Conservation (phyloP, 176 grass and related monocot genomes). For the Eragrostis curvula region DNA sequence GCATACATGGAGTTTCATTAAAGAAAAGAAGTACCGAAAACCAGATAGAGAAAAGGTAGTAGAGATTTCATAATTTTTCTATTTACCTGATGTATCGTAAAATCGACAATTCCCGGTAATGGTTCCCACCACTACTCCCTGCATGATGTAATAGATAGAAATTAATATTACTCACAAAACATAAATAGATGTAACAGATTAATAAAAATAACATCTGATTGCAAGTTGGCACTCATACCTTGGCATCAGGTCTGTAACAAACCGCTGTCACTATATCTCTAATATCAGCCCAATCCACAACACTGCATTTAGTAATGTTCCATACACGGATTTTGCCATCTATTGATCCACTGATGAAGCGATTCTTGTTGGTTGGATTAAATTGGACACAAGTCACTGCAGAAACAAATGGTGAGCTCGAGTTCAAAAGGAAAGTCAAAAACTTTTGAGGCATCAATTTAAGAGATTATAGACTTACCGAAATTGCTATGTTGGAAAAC, state of each 20-base stretch:
- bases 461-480: slow-evolving; percentile 51
- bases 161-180: slow-evolving; percentile 26
- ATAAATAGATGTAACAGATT: background rate
- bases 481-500: slow-evolving; percentile 87
- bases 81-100: slow-evolving; percentile 78
- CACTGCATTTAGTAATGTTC: slow-evolving; percentile 65
- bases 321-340: slow-evolving; percentile 98
- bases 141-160: slow-evolving; percentile 14
- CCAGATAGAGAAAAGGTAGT: background rate
- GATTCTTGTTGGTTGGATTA: slow-evolving; percentile 63
- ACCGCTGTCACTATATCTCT: slow-evolving; percentile 88
- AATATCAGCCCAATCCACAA: slow-evolving; percentile 82
- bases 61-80: slow-evolving; percentile 10
- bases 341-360: slow-evolving; percentile 93
- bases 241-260: slow-evolving; percentile 79
- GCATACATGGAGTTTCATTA: slow-evolving; percentile 12
- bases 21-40: background rate
- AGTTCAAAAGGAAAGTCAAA: slow-evolving; percentile 21
- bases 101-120: slow-evolving; percentile 82
- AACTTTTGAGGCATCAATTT: slow-evolving; percentile 11
- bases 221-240: slow-evolving; percentile 55
- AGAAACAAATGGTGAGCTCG: slow-evolving; percentile 21
- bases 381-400: slow-evolving; percentile 95
- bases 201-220: background rate
- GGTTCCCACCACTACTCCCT: slow-evolving; percentile 69